A percentile compares a stretch with the other conserved stretches of the same genome.
phyloP scores from a whole-genome alignment of 257 asterid genomes.

The Lavandula angustifolia region DNA sequence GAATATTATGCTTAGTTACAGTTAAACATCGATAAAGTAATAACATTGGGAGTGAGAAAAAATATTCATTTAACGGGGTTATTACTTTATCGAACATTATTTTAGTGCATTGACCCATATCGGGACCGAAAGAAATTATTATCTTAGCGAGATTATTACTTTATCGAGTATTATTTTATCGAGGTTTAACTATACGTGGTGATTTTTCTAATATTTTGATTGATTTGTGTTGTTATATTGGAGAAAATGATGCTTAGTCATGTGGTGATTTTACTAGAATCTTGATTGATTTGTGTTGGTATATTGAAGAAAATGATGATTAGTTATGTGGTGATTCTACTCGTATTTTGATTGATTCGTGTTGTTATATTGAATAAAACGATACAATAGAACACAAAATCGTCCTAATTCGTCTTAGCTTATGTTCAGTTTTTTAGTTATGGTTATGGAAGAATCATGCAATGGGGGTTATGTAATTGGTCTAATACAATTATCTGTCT shows the following conservation, averaged over 20 bases:
- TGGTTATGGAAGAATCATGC: not conserved
- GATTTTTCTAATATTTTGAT: not conserved
- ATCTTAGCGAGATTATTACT: too few species aligned
- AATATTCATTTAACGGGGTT: too few species aligned
- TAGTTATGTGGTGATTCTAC: not conserved
- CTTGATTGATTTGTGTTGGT: conserved; percentile 3
- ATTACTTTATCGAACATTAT: too few species aligned
- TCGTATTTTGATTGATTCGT: not conserved
- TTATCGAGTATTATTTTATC: too few species aligned
- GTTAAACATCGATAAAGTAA: too few species aligned
- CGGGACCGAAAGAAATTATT: too few species aligned
- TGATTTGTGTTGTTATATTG: not conserved
- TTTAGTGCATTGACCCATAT: too few species aligned
- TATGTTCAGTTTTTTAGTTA: not conserved
- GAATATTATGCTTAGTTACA: not conserved
- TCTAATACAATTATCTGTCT: not conserved
- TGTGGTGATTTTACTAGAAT: not conserved
- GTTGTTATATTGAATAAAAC: conserved; percentile 1
- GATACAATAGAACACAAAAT: not conserved
- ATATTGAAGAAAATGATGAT: not conserved
- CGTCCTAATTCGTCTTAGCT: not conserved
- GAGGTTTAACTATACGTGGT: too few species aligned
- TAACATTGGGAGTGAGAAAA: too few species aligned
- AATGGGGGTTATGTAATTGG: not conserved
- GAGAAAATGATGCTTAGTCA: not conserved